These are phyloP conservation scores for Dictyostelium discoideum DNA, from an alignment of 78 protist species.

Conservation along the genomic window dicty_2.7 NC_007089.4:4041501-4042000, in stretches of 20 bases:
- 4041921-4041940: slow-evolving; percentile 10
- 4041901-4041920: slow-evolving; percentile 24
- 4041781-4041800: not conserved
- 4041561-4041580: not conserved
- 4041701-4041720: slow-evolving; percentile 23
- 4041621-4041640: slow-evolving; percentile 1
- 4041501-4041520: not conserved
- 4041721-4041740: not conserved
- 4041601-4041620: slow-evolving; percentile 16
- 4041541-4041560: not conserved
- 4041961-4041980: slow-evolving; percentile 38
- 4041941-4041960: slow-evolving; percentile 47
- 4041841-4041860: slow-evolving; percentile 38
- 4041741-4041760: not conserved
- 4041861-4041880: slow-evolving; percentile 71
- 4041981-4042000: slow-evolving; percentile 59
- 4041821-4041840: slow-evolving; percentile 5
- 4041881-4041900: slow-evolving; percentile 5
- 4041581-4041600: not conserved
- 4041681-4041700: slow-evolving; percentile 22
- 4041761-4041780: not conserved
- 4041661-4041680: not conserved
- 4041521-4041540: slow-evolving; percentile 10
- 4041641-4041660: not conserved
- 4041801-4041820: not conserved